Evolutionary conservation across 257 asterid genomes (phyloP).

Genomic region (Solanum etuberosum): DNA sequence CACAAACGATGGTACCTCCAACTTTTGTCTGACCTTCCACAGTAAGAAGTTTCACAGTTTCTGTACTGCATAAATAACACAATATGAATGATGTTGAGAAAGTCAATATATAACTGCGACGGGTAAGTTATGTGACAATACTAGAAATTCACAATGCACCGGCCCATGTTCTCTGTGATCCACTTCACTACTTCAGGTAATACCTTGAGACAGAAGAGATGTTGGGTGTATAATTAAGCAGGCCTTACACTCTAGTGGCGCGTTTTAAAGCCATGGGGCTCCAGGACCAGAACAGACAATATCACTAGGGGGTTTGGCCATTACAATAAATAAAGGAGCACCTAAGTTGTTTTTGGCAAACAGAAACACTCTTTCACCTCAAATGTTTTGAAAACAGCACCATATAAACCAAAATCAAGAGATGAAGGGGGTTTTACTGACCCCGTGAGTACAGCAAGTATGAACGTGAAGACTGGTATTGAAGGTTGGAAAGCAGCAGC

Average conservation of each 20-base stretch:
- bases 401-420: neutral
- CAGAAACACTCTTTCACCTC: neutral
- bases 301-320: neutral
- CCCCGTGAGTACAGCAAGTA: conserved; percentile 85
- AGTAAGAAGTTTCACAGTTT: conserved; percentile 57
- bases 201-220: neutral
- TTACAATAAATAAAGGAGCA: neutral
- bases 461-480: conserved; percentile 91
- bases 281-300: neutral
- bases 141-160: neutral
- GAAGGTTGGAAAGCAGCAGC: conserved; percentile 98
- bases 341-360: neutral
- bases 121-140: too few relatives aligned
- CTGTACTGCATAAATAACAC: conserved; percentile 66
- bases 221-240: neutral
- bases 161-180: neutral
- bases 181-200: neutral
- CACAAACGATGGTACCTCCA: conserved; percentile 84
- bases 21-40: conserved; percentile 82
- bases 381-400: neutral
- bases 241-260: neutral
- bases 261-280: neutral
- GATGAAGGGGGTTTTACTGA: conserved; percentile 26
- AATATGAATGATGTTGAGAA: conserved; percentile 13
- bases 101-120: too few relatives aligned